Base-by-base conservation (phyloP, 164 flowering plant genomes). In the Magnolia kwangsiensis region DNA sequence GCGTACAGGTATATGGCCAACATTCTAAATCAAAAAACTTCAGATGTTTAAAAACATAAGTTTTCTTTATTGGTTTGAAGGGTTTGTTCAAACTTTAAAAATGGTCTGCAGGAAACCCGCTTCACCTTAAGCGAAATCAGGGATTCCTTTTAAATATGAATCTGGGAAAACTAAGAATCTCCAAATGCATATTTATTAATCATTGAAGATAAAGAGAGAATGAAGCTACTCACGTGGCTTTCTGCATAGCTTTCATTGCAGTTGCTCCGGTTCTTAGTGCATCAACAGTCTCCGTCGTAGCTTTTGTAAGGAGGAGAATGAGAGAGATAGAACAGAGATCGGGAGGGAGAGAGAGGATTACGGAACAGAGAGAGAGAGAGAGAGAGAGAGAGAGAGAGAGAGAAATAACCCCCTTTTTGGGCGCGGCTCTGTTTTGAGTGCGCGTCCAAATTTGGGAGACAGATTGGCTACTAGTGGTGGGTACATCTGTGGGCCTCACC, bases 181-280 rank as follows among this genome's bases (percentile, higher is more conserved):
- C 67, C 8, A 63, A 63, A 6, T 7, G n/a, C n/a, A n/a, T n/a
- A n/a, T n/a, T n/a, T 19, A 7, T 63, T 63, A 21, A 16, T 16
- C 18, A 21, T 16, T 63, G 24, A 19, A 63, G 24, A 19, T 5
- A 63, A 31, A 31, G 13, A 14, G 23, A 23, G 29, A 2, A 65
- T n/a, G 50, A 11, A 16, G 50, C n/a, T 13, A 84, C 85, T 75
- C 66, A 86, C 88, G 85, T 84, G 58, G 85, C 88, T 75, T 84
- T 86, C 69, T 86, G 88, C 85, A 86, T 84, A 50, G 86, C 85
- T 76, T 86, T 84, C 86, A 86, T 86, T 37, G 88, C 82, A 77
- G 86, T 23, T 49, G 88, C 86, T 65, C 88, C 88, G 20, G 85
- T 80, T 78, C 86, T 80, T 80, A 84, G 80, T 51, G 88, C 88